Evolutionary conservation across 257 asterid species (phyloP), one percentile per base, ranked within the genome.

Genomic region (Salvia hispanica): DNA sequence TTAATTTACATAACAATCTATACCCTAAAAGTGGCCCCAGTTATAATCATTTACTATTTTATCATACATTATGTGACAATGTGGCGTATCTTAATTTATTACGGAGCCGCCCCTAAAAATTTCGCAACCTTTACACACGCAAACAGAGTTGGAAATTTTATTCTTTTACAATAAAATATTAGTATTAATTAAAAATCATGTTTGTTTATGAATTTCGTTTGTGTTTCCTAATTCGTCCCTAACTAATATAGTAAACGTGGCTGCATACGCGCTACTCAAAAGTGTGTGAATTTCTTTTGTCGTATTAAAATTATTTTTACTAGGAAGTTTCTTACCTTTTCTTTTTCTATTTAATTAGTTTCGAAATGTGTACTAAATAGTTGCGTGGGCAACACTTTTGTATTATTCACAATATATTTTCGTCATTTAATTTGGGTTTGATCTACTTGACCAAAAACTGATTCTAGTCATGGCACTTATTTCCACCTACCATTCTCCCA

Each of bases 51-150:
- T 25, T 25, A n/a, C n/a, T n/a, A 25, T 25, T 25, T 1, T 40
- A 7, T 40, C 11, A 40, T 7, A 40, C 11, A 40, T 40, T 7
- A 40, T n/a, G 21, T 16, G 25, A n/a, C 7, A 48, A n/a, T 2
- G 14, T n/a, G 31, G 31, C 5, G 0, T 16, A 25, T 28, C 16
- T 54, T n/a, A 12, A 54, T 7, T 14, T 36, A 58, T 5, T 14
- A 12, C 64, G 34, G 31, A 58, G 34, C 64, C 64, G 48, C 64
- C 64, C 31, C 39, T 9, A 2, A n/a, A 36, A 14, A 31, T 34
- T 34, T 36, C 15, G 45, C 45, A 57, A 33, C 13, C 3, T 13
- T 56, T 4, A 10, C 28, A 57, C 44, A 57, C 62, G 45, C 45
- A 40, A 8, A 40, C 45, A 8, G 12, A 14, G 9, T 2, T 15